phyloP scores from a whole-genome alignment of 2,329 filamentous ascomycete genomes.

The Phoma sp. region DNA sequence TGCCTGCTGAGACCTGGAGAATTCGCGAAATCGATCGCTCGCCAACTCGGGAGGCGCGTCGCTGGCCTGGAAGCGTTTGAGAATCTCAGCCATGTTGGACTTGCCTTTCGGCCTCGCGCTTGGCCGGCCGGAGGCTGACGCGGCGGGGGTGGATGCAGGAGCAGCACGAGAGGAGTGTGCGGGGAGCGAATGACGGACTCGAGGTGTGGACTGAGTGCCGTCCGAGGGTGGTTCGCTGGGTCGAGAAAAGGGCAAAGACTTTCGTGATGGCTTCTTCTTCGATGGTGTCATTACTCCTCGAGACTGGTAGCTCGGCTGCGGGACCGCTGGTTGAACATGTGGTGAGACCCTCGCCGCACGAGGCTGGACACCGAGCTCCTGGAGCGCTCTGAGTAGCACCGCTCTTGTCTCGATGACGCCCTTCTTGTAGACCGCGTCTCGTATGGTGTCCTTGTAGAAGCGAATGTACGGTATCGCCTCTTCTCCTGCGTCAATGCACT shows the following conservation, averaged over 20 bases:
- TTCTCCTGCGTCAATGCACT: conserved; percentile 34
- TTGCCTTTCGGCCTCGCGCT: background rate
- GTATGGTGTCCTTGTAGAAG: conserved; percentile 46
- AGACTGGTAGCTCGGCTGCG: background rate
- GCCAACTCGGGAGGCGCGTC: background rate
- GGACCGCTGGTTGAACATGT: background rate
- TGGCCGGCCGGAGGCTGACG: background rate
- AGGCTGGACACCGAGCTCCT: conserved; percentile 26
- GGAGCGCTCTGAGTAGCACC: conserved; percentile 30
- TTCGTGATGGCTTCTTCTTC: conserved; percentile 5
- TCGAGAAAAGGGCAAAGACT: conserved; percentile 5
- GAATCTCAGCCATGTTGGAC: background rate
- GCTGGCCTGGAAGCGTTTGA: background rate
- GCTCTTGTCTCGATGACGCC: conserved; percentile 29
- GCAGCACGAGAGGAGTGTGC: background rate
- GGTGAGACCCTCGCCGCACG: background rate
- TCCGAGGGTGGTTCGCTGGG: background rate
- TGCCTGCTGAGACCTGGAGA: conserved; percentile 18
- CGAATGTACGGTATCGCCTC: conserved; percentile 37
- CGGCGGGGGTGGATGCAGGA: background rate
- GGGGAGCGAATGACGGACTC: conserved; percentile 30
- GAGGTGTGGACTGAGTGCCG: background rate
- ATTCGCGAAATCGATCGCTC: conserved; percentile 29
- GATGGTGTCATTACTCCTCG: background rate
- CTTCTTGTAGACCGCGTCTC: conserved; percentile 34